These are phyloP conservation scores for Danielia oregonensis DNA, from an alignment of 805 yeast species.

Conservation along the genomic window DNA sequence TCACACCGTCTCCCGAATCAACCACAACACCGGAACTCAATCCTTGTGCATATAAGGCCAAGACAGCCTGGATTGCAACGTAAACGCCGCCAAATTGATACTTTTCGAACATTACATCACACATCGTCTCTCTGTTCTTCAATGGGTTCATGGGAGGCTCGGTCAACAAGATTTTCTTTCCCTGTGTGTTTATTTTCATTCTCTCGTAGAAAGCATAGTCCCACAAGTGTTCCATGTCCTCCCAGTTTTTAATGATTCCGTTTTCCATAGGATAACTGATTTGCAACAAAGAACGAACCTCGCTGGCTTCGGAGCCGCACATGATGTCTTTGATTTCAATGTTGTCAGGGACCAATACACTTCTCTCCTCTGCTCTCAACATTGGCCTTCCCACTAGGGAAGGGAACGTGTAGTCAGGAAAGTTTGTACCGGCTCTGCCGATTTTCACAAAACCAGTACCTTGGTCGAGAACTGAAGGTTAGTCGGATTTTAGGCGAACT, in stretches of 20 bases:
- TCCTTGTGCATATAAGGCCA: constrained; percentile 96
- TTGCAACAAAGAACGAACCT: constrained; percentile 84
- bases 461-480: constrained; percentile 78
- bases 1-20: constrained; percentile 98
- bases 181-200: constrained; percentile 71
- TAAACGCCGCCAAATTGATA: constrained; percentile 90
- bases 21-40: constrained; percentile 96
- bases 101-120: constrained; percentile 88
- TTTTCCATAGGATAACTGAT: constrained; percentile 98
- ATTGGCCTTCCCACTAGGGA: constrained; percentile 98
- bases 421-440: constrained; percentile 94
- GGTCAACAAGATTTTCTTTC: constrained; percentile 80
- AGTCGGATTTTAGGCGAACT: constrained; percentile 64
- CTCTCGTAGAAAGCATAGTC: constrained; percentile 93
- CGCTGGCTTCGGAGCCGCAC: constrained; percentile 96
- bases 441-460: constrained; percentile 98
- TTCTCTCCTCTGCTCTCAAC: constrained; percentile 91
- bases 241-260: constrained; percentile 95
- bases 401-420: constrained; percentile 96
- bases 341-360: constrained; percentile 47
- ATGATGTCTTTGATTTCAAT: constrained; percentile 89
- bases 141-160: constrained; percentile 98
- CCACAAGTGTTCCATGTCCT: constrained; percentile 98
- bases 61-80: constrained; percentile 96
- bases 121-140: constrained; percentile 86